These are phyloP conservation scores for Clarireedia monteithiana DNA, from an alignment of 2,329 filamentous ascomycete species.

Conservation along the genomic window DNA sequence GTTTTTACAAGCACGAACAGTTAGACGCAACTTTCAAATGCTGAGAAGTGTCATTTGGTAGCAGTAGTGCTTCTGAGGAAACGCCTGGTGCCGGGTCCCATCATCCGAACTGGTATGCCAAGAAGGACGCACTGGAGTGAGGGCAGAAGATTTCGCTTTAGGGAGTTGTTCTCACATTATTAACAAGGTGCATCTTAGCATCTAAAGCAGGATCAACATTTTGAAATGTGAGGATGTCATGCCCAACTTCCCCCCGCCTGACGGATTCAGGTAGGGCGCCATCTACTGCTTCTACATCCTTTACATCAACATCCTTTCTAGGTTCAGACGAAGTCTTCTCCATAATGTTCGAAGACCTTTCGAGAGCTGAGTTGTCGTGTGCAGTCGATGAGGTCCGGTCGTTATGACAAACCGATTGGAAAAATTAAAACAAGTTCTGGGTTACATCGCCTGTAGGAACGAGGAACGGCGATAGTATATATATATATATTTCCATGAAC, in stretches of 20 bases:
- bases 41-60: background rate
- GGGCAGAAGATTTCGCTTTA: background rate
- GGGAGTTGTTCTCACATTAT: conserved; percentile 43
- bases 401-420: too few relatives aligned
- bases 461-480: too few relatives aligned
- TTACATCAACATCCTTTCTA: conserved; percentile 10
- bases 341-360: background rate
- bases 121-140: background rate
- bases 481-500: too few relatives aligned
- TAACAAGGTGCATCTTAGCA: conserved; percentile 62
- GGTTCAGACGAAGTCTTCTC: background rate
- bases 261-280: background rate
- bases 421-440: too few relatives aligned
- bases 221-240: conserved; percentile 49
- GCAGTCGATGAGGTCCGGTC: too few relatives aligned
- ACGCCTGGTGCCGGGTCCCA: background rate
- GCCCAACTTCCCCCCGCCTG: conserved; percentile 1
- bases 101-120: background rate
- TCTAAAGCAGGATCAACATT: conserved; percentile 53
- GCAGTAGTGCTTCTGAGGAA: background rate
- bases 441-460: too few relatives aligned
- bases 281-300: conserved; percentile 7
- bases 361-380: background rate
- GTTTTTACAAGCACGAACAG: background rate
- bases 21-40: background rate